These are phyloP conservation scores for Boletellus deceptivus DNA, from an alignment of 1,284 basidiomycete genomes.

Conservation along the genomic window DNA sequence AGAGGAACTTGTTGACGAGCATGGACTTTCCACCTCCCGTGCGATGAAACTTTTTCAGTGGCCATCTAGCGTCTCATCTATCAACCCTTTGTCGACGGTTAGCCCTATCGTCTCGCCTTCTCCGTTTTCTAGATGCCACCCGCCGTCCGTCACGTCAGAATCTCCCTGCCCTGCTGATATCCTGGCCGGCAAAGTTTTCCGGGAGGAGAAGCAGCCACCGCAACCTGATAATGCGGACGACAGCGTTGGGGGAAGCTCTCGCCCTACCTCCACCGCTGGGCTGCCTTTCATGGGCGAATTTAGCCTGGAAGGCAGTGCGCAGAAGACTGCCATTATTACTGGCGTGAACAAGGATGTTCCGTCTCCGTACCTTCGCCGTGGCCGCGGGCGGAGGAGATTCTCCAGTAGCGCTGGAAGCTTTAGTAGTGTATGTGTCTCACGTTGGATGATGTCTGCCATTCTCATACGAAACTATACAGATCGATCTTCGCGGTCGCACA, in stretches of 20 bases:
- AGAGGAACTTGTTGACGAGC: conserved; percentile 72
- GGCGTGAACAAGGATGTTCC: conserved; percentile 53
- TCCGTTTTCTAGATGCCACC: conserved; percentile 36
- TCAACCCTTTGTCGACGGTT: conserved; percentile 72
- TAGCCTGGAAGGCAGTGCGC: conserved; percentile 32
- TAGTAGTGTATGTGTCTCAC: conserved; percentile 35
- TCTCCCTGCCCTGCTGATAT: conserved; percentile 64
- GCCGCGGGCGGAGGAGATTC: conserved; percentile 35
- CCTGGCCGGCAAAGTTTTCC: conserved; percentile 54
- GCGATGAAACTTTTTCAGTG: conserved; percentile 70
- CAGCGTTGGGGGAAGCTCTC: conserved; percentile 23
- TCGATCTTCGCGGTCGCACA: conserved; percentile 39
- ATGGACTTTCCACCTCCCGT: conserved; percentile 67
- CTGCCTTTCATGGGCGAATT: conserved; percentile 61
- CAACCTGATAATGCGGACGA: conserved; percentile 37
- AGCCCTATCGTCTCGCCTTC: conserved; percentile 51
- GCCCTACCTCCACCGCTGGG: conserved; percentile 23
- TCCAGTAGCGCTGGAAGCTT: conserved; percentile 35
- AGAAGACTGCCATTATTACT: conserved; percentile 57
- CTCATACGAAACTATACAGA: conserved; percentile 18
- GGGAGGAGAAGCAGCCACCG: conserved; percentile 43
- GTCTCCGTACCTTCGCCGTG: conserved; percentile 61
- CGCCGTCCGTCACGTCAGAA: conserved; percentile 34
- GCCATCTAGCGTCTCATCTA: conserved; percentile 59
- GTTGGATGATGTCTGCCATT: conserved; percentile 3